These are phyloP conservation scores for Boletales sp. DNA, from an alignment of 768 basidiomycete species.

Conservation along the genomic window DNA sequence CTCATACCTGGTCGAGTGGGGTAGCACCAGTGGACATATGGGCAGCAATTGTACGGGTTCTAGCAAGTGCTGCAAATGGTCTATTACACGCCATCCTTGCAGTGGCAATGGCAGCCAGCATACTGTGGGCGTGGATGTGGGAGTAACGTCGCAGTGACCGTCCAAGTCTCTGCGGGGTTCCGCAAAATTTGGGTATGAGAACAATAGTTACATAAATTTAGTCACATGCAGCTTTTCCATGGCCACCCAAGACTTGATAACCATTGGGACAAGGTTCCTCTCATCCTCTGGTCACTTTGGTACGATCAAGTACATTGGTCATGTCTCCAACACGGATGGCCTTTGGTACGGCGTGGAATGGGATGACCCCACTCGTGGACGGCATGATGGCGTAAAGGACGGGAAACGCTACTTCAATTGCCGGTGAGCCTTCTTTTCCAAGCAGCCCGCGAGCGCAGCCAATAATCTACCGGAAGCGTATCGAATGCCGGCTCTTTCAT, in stretches of 20 bases:
- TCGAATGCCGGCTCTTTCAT: slow-evolving; percentile 76
- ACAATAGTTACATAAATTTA: slow-evolving; percentile 14
- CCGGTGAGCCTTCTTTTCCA: slow-evolving; percentile 43
- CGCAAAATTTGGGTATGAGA: slow-evolving; percentile 9
- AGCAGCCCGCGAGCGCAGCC: slow-evolving; percentile 8
- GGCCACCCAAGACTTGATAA: slow-evolving; percentile 20
- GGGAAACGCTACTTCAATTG: slow-evolving; percentile 76
- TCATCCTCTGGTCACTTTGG: slow-evolving; percentile 50
- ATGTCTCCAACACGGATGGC: slow-evolving; percentile 59
- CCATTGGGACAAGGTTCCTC: slow-evolving; percentile 53
- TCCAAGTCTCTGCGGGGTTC: not conserved
- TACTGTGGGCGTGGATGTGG: slow-evolving; percentile 11
- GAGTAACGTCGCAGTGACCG: no score
- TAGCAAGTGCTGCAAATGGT: slow-evolving; percentile 24
- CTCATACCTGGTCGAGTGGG: slow-evolving; percentile 24
- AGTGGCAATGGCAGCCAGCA: slow-evolving; percentile 24
- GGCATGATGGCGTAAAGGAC: slow-evolving; percentile 81
- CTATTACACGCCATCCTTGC: slow-evolving; percentile 29
- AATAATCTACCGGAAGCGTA: slow-evolving; percentile 38
- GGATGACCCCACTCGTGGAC: slow-evolving; percentile 83
- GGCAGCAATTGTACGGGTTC: slow-evolving; percentile 30
- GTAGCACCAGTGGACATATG: slow-evolving; percentile 31
- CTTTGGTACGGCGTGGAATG: slow-evolving; percentile 97
- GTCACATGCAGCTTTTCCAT: not conserved
- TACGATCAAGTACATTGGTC: slow-evolving; percentile 68